Evolutionary conservation across 1,139 yeast species (phyloP).

Genomic region (Magnusiomyces clavatus): DNA sequence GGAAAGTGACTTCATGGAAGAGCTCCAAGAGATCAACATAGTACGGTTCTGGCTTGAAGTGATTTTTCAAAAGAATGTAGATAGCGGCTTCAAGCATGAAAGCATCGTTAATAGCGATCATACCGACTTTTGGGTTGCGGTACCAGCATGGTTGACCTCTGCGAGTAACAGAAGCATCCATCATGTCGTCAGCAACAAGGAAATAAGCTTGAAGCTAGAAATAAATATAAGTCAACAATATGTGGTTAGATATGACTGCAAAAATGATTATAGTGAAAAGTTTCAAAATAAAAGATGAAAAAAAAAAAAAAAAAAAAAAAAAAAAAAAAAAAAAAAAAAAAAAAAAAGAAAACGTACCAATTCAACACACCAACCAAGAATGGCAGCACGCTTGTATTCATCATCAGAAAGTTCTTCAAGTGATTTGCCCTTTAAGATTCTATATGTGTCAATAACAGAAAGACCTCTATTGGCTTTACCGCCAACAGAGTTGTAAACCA

Average conservation of each 20-base stretch:
- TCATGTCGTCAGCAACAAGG: conserved; percentile 96
- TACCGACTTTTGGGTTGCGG: conserved; percentile 65
- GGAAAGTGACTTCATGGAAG: conserved; percentile 81
- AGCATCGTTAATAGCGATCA: conserved; percentile 94
- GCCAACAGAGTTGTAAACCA: conserved; percentile 88
- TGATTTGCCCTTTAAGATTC: conserved; percentile 59
- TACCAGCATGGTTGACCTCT: conserved; percentile 99
- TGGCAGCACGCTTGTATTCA: conserved; percentile 78
- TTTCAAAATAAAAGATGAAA: not conserved
- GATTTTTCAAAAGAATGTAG: conserved; percentile 78
- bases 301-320: not conserved
- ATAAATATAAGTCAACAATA: not conserved
- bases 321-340: not conserved
- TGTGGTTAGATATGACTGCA: not conserved
- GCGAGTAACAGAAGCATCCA: conserved; percentile 96
- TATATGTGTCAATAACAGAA: conserved; percentile 89
- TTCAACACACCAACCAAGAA: conserved; percentile 95
- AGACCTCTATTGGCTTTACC: conserved; percentile 96
- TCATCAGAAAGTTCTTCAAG: conserved; percentile 51
- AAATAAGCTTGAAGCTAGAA: conserved; percentile 77
- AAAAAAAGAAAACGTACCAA: conserved; percentile 28
- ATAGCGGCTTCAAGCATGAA: conserved; percentile 96
- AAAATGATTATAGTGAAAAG: not conserved
- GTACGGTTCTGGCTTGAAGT: conserved; percentile 73
- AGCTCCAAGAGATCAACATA: conserved; percentile 87